A percentile compares a stretch with the other conserved stretches of the same genome.
Evolutionary conservation across 139 green algal species (phyloP).

Genomic region (Trebouxia sp.): DNA sequence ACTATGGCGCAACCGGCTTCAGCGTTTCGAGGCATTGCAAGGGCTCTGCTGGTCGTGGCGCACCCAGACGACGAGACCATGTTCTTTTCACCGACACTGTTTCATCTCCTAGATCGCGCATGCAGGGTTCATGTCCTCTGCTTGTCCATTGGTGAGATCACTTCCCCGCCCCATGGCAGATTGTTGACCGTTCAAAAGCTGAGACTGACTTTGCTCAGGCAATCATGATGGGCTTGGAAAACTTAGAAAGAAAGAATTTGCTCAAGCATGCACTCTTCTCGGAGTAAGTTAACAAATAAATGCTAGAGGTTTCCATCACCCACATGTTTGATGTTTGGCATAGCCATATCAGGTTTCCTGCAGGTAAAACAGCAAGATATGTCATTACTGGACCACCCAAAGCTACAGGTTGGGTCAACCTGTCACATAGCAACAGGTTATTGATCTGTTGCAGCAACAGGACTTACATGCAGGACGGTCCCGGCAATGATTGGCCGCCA

Average conservation of each 20-base stretch:
- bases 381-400: neutral
- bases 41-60: constrained; percentile 49
- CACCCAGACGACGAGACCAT: constrained; percentile 73
- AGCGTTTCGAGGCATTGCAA: neutral
- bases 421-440: too few relatives aligned
- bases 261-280: neutral
- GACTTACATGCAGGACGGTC: constrained; percentile 42
- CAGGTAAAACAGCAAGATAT: neutral
- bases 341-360: neutral
- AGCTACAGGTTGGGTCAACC: constrained; percentile 9
- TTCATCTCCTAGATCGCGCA: constrained; percentile 2
- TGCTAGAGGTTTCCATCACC: neutral
- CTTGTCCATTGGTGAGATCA: constrained; percentile 54
- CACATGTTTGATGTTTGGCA: neutral
- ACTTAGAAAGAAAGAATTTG: neutral
- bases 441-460: neutral
- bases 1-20: too few relatives aligned
- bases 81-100: constrained; percentile 64
- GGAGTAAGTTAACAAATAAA: neutral
- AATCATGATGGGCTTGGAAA: constrained; percentile 3
- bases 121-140: constrained; percentile 49
- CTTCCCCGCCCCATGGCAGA: too few relatives aligned
- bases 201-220: neutral
- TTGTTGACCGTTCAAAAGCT: too few relatives aligned
- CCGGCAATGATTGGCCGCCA: constrained; percentile 34